A percentile compares a stretch with the other conserved stretches of the same genome.
Conservation (phyloP, 768 basidiomycete species). For the Exsudoporus frostii region DNA sequence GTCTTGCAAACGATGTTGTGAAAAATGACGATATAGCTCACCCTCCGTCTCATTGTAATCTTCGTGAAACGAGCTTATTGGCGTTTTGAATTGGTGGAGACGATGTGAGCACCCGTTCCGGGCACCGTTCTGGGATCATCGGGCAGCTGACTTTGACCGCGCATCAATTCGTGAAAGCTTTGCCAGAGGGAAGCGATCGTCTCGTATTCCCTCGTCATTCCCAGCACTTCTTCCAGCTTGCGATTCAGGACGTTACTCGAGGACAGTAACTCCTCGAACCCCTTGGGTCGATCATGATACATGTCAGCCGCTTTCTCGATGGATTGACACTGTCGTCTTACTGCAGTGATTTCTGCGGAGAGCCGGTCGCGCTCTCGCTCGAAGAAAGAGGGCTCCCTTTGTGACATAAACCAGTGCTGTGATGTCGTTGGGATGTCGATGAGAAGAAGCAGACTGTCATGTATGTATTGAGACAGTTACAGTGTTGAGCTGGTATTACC, state of each 20-base stretch:
- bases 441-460: neutral
- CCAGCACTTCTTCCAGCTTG: slow-evolving; percentile 87
- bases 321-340: slow-evolving; percentile 32
- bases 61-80: slow-evolving; percentile 10
- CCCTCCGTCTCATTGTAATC: slow-evolving; percentile 9
- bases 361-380: slow-evolving; percentile 77
- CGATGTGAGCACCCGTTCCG: slow-evolving; percentile 70
- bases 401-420: slow-evolving; percentile 20
- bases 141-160: slow-evolving; percentile 38
- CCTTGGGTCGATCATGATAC: slow-evolving; percentile 43
- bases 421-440: too few relatives aligned
- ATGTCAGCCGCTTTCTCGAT: neutral
- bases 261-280: slow-evolving; percentile 84
- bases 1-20: slow-evolving; percentile 25
- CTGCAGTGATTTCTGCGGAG: slow-evolving; percentile 68
- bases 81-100: slow-evolving; percentile 34
- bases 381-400: slow-evolving; percentile 58
- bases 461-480: too few relatives aligned
- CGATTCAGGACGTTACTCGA: slow-evolving; percentile 85
- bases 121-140: slow-evolving; percentile 41
- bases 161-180: slow-evolving; percentile 77
- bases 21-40: slow-evolving; percentile 21
- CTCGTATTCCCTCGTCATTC: slow-evolving; percentile 90
- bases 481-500: too few relatives aligned
- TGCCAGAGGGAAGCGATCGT: slow-evolving; percentile 86